Evolutionary conservation across 2,329 filamentous ascomycete species (phyloP).

Genomic region (Thermomyces lanuginosus): DNA sequence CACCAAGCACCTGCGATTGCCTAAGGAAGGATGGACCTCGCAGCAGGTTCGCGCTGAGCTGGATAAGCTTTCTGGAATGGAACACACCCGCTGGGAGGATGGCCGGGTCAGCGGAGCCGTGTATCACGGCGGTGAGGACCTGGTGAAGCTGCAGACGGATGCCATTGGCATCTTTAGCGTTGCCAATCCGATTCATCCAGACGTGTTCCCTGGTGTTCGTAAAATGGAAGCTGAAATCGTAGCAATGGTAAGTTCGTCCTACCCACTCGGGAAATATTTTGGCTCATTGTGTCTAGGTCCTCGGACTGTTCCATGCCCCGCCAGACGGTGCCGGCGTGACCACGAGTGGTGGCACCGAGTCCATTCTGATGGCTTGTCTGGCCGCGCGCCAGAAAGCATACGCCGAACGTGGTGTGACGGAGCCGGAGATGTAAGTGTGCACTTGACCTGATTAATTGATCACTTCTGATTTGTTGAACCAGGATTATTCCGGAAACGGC

Average conservation of each 20-base stretch:
- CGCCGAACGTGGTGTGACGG: conserved; percentile 66
- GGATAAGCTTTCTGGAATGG: conserved; percentile 61
- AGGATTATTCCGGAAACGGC: conserved; percentile 89
- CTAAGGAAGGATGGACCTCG: conserved; percentile 65
- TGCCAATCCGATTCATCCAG: conserved; percentile 89
- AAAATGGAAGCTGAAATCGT: conserved; percentile 99
- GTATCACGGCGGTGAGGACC: conserved; percentile 75
- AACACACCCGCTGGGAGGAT: conserved; percentile 94
- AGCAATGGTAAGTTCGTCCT: conserved; percentile 55
- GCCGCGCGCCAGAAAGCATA: conserved; percentile 80
- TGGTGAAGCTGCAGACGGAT: conserved; percentile 74
- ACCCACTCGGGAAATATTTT: neutral
- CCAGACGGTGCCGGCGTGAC: conserved; percentile 72
- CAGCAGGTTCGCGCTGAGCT: conserved; percentile 71
- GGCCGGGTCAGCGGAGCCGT: conserved; percentile 87
- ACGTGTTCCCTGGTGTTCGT: conserved; percentile 91
- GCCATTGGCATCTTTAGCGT: conserved; percentile 92
- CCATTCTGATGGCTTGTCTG: conserved; percentile 88
- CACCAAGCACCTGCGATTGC: conserved; percentile 58
- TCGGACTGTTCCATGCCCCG: conserved; percentile 78
- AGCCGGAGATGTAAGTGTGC: conserved; percentile 73
- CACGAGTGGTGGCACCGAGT: conserved; percentile 87
- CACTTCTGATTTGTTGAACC: conserved; percentile 10
- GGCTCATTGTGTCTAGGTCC: conserved; percentile 26
- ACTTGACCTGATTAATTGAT: neutral